Evolutionary conservation across 257 asterid genomes (phyloP), one percentile per base, ranked within the genome.

Genomic region (Cinchona pubescens): DNA sequence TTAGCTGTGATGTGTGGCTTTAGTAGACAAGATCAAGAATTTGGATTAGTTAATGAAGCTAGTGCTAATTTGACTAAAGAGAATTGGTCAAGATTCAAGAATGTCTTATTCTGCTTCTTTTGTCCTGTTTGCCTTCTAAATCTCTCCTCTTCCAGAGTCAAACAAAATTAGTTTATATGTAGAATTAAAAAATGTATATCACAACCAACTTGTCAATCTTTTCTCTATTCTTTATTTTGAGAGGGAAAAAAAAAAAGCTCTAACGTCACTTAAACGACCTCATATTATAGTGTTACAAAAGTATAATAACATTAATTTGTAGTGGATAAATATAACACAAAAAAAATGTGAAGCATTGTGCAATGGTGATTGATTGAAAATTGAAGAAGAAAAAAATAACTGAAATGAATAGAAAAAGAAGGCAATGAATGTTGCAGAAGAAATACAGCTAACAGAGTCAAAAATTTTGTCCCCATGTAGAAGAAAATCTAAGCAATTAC

Each of bases 41-140:
- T 73, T 59, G 14, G 14, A 7, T 59, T 19, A 67, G 37, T 61
- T 27, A 16, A 23, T 53, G 49, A 40, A 60, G 38, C 8, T 15
- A 35, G 40, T 23, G 16, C 46, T 7, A 43, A 29, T 42, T 74
- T 74, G 76, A 59, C 67, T 55, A 27, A 11, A 55, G 27, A 40
- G 68, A 69, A 21, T 68, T n/a, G 71, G 55, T 38, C 56, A 72
- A 72, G 19, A 72, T 5, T 38, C 67, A 45, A 48, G 71, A 48
- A 46, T 70, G 80, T 69, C 30, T 46, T 34, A 10, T 30, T 59
- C 51, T 10, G 49, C 55, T 19, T 37, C 48, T 65, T 65, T 77
- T 60, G 76, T 61, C 51, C 64, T 59, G 21, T 62, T 27, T 34
- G 75, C 46, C 69, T 40, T 34, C 76, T 46, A 67, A 46, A 69